phyloP scores from a whole-genome alignment of 108 stramenopile genomes.

The Stephanodiscus triporus region DNA sequence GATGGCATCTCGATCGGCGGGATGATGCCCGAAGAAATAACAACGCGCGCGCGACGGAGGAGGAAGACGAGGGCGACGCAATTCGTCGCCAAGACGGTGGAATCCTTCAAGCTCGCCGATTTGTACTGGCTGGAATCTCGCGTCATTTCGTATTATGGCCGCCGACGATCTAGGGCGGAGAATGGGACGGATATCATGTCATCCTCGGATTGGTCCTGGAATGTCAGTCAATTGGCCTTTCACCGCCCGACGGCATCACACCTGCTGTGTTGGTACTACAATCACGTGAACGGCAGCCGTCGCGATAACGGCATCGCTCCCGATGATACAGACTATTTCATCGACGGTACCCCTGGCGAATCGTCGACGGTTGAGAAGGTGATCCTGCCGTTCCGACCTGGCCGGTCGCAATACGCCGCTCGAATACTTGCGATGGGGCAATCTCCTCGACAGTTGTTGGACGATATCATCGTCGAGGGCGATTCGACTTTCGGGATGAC shows the following conservation, averaged over 20 bases:
- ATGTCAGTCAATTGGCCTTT: constrained; percentile 23
- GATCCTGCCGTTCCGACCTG: constrained; percentile 47
- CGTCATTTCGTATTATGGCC: constrained; percentile 35
- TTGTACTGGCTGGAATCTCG: constrained; percentile 60
- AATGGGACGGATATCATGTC: too few species aligned
- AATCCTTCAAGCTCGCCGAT: constrained; percentile 75
- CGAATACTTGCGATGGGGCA: constrained; percentile 38
- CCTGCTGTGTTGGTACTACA: constrained; percentile 11
- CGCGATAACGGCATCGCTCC: too few species aligned
- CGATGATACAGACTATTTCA: too few species aligned
- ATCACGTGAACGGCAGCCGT: not conserved
- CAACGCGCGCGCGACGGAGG: too few species aligned
- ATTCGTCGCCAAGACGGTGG: constrained; percentile 64
- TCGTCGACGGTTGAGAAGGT: not conserved
- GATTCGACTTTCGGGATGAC: not conserved
- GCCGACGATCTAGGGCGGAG: not conserved
- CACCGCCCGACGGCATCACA: constrained; percentile 38
- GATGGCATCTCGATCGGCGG: too few species aligned
- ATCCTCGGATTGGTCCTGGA: too few species aligned
- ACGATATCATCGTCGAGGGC: constrained; percentile 2
- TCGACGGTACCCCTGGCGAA: too few species aligned
- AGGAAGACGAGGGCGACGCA: too few species aligned
- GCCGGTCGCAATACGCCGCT: constrained; percentile 57
- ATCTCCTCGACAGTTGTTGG: constrained; percentile 20
- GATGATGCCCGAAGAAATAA: too few species aligned